Base-by-base conservation (phyloP, 768 basidiomycete species). In the Lepiota subincarnata region DNA sequence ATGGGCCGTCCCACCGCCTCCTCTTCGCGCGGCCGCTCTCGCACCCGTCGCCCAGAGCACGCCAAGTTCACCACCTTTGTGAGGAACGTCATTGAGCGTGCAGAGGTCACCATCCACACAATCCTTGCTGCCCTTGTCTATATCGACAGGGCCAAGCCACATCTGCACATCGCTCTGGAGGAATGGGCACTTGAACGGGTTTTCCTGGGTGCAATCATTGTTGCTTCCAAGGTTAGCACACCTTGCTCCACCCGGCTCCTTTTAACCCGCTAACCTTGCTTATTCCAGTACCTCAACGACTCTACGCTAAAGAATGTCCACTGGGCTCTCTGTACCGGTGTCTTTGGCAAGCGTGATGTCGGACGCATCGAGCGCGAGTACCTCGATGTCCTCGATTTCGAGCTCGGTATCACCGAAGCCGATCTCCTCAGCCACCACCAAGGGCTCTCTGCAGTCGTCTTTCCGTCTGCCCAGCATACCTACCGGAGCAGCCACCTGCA, bases 141-240 rank as follows among this genome's bases (percentile, higher is more conserved):
- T 68, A 84, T 91, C 64, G 73, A 83, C 70, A 72, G 89, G 51
- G 86, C 89, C 2, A 84, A 83, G 60, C 86, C 86, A 2, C 86
- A 89, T 66, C 76, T 92, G 39, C 85, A 87, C 64, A 90, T 90
- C 59, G 86, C 86, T 7, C 73, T 88, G 55, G 87, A 89, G 64
- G 83, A 89, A 62, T 90, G 88, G 88, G 92, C 92, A 12, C 77
- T 89, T 45, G 91, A 94, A 69, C 84, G 92, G 38, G 92, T 95
- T 26, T 94, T 95, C 71, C 80, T 95, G 39, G 92, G 92, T 47
- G 84, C 91, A n/a, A 69, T 94, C 58, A 93, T 95, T 68, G 75
- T 82, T 43, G 92, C 92, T 6, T 86, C 86, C 71, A 95, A 94
- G 77, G 86, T 88, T 65, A 59, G 65, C 69, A 48, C 53, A 37